Percentiles rank a stretch among this genome's conserved stretches.
These are phyloP conservation scores for Paramecium tetraurelia DNA, from an alignment of 73 alveolate genomes.

Conservation along the genomic window DNA sequence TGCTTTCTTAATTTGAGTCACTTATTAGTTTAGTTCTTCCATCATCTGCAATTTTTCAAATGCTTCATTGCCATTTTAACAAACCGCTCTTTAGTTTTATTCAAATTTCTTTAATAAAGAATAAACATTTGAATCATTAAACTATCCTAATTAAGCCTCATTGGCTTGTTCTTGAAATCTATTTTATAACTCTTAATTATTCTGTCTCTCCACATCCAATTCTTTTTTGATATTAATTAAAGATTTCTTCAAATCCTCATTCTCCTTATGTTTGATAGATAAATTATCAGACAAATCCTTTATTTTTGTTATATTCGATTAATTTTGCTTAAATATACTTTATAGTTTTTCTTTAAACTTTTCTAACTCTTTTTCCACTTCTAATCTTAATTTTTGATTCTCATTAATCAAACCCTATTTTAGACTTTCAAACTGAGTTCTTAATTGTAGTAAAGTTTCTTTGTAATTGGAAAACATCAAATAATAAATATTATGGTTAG, in stretches of 20 bases:
- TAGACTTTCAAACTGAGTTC: background rate
- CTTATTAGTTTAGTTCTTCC: background rate
- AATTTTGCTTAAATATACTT: background rate
- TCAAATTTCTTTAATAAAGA: background rate
- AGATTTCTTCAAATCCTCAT: background rate
- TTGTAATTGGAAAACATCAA: too few relatives aligned
- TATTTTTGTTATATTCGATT: background rate
- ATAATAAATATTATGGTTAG: background rate
- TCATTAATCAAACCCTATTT: background rate
- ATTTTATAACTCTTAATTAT: background rate
- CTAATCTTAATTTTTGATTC: background rate
- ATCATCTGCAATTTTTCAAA: background rate
- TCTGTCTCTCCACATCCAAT: background rate
- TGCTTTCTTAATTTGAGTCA: background rate
- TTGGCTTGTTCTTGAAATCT: background rate
- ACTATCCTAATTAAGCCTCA: background rate
- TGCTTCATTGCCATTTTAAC: background rate
- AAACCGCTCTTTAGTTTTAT: background rate
- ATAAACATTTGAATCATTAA: background rate
- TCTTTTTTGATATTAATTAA: background rate
- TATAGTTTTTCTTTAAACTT: background rate
- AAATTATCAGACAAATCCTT: background rate
- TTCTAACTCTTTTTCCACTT: background rate
- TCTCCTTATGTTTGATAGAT: background rate
- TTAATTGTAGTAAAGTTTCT: background rate